Evolutionary conservation across 164 flowering plant genomes (phyloP).

Genomic region (Chimonanthus salicifolius): DNA sequence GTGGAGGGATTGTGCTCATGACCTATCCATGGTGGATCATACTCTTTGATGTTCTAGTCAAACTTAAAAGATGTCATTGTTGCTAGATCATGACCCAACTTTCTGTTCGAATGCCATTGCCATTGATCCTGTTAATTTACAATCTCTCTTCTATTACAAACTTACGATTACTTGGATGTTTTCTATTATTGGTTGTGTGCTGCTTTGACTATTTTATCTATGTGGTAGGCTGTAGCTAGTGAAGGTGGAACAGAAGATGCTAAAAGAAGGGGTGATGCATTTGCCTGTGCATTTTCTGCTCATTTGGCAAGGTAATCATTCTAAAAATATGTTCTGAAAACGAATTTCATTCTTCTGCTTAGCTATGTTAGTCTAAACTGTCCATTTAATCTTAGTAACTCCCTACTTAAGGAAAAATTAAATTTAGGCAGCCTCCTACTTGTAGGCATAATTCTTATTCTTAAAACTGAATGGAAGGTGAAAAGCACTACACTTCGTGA

Average conservation of each 20-base stretch:
- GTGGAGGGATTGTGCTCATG: background rate
- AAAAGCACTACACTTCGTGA: too few relatives aligned
- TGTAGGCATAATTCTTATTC: too few relatives aligned
- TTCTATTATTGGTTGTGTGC: background rate
- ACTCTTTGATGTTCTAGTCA: background rate
- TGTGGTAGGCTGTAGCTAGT: conserved; percentile 90
- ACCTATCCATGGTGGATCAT: background rate
- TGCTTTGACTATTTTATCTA: background rate
- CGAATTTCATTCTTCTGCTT: too few relatives aligned
- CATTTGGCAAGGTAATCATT: conserved; percentile 70
- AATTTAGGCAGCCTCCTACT: too few relatives aligned
- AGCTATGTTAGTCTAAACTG: too few relatives aligned
- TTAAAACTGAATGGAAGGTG: too few relatives aligned
- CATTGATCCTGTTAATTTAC: background rate
- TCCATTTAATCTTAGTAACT: too few relatives aligned
- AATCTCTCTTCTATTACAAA: background rate
- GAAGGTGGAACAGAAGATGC: conserved; percentile 99
- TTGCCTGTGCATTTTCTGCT: conserved; percentile 98
- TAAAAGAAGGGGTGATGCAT: conserved; percentile 95
- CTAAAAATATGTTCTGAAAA: too few relatives aligned
- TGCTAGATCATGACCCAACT: background rate
- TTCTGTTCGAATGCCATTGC: background rate
- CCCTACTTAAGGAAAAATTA: too few relatives aligned
- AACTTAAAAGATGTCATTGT: background rate
- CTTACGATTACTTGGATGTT: background rate